Base-by-base conservation (phyloP, 2,329 filamentous ascomycete species). In the Ceratocystiopsis minuta region DNA sequence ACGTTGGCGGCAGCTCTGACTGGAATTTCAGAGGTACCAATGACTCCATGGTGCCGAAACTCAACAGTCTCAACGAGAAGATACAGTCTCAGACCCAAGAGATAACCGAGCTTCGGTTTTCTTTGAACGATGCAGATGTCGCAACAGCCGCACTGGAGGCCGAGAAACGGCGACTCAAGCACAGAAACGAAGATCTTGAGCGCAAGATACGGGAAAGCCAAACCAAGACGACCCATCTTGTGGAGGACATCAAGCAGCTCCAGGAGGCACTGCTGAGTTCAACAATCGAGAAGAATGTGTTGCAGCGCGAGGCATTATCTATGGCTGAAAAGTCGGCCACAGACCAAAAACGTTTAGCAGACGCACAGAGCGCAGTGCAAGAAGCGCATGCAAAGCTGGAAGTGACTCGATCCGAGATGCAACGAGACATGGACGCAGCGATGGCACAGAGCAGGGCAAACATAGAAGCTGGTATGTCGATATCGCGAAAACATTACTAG, bases 231-330 rank as follows among this genome's bases (percentile, higher is more conserved):
- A 42, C 44, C 7, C 52, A 49, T 16, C 45, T 64, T 1, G 51
- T 60, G 38, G 57, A 59, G 13, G 11, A 67, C 58, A 51, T 58
- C 36, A 52, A 51, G 6, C 49, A 49, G 1, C 61, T 57, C 44
- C 60, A 53, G 41, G 48, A 51, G 3, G 60, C 60, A 15, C 50
- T 72, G n/a, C 66, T 68, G 42, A 54, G 24, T 9, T 28, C 24
- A 6, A 28, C 24, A 10, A 45, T 49, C 2, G 66, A 71, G 44
- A 67, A 71, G 24, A 64, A 69, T 43, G 50, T 50, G 6, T 53
- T 67, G 58, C 47, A 50, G 45, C 4, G 53, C 54, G 43, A 46
- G 2, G 14, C 16, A 2, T 13, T n/a, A 2, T 24, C 34, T 10
- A 16, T 17, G 7, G n/a, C 35, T 4, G 14, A 45, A 15, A 36